phyloP scores from a whole-genome alignment of 2,329 filamentous ascomycete genomes.

The Aspergillus glaucus region DNA sequence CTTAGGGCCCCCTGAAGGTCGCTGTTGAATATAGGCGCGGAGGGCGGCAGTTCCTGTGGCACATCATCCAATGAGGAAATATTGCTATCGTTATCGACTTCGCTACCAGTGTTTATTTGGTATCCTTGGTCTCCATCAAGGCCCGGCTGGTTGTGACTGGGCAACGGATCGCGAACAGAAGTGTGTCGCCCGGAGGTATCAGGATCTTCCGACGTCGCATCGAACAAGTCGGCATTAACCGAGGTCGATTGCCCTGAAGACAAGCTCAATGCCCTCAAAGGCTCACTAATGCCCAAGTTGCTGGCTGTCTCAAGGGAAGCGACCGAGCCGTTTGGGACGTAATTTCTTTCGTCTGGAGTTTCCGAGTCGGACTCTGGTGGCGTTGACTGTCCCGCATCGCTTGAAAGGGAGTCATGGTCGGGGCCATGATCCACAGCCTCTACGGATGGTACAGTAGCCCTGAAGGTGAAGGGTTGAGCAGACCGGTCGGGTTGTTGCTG shows the following conservation, averaged over 20 bases:
- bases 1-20: conserved; percentile 2
- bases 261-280: background rate
- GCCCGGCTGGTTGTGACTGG: background rate
- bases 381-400: background rate
- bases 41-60: conserved; percentile 1
- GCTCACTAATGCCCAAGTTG: background rate
- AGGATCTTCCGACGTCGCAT: background rate
- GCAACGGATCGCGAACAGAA: background rate
- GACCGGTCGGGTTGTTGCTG: background rate
- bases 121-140: background rate
- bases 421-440: background rate
- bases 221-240: background rate
- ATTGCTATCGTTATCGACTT: background rate
- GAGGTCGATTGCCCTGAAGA: background rate
- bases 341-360: background rate
- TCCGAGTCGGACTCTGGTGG: background rate
- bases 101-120: background rate
- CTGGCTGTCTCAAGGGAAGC: background rate
- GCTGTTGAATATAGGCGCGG: conserved; percentile 2
- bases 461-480: background rate
- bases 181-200: background rate
- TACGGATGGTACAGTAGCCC: background rate
- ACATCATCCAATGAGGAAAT: background rate
- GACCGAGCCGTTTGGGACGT: background rate
- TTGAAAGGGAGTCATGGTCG: background rate